Evolutionary conservation across 495 filamentous ascomycete genomes (phyloP).

Genomic region (Collariella sp.): DNA sequence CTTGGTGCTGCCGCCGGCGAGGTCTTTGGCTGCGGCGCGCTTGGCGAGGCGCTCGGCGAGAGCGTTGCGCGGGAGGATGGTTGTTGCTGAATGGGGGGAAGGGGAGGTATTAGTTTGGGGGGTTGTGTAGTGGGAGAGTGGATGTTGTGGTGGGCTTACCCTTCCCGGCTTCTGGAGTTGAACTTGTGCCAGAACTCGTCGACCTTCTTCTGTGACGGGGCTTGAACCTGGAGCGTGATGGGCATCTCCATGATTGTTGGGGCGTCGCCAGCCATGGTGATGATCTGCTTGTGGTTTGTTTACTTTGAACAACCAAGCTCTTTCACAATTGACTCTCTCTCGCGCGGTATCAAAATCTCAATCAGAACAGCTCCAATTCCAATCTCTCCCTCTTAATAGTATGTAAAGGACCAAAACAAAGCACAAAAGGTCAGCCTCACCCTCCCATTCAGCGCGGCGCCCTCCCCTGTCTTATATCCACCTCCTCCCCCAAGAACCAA

Average conservation of each 20-base stretch:
- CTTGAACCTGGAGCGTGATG: slow-evolving; percentile 21
- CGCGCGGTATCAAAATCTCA: too few relatives aligned
- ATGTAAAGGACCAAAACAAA: too few relatives aligned
- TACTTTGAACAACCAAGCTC: too few relatives aligned
- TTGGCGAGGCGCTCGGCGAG: slow-evolving; percentile 59
- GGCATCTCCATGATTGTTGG: slow-evolving; percentile 15
- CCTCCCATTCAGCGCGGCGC: too few relatives aligned
- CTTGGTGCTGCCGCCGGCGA: slow-evolving; percentile 14
- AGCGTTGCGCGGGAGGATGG: slow-evolving; percentile 63
- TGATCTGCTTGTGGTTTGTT: background rate
- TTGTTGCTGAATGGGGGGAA: slow-evolving; percentile 49
- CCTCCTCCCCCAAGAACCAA: too few relatives aligned
- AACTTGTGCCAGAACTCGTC: slow-evolving; percentile 77
- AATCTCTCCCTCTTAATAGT: too few relatives aligned
- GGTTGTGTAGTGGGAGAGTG: background rate
- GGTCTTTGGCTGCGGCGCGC: slow-evolving; percentile 40
- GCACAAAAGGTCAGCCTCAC: too few relatives aligned
- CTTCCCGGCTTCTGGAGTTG: slow-evolving; percentile 52
- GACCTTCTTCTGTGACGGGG: slow-evolving; percentile 58
- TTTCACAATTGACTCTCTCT: background rate
- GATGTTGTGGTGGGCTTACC: slow-evolving; percentile 21
- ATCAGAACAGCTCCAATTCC: too few relatives aligned
- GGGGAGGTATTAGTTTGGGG: background rate
- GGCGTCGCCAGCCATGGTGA: background rate
- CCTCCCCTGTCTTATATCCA: too few relatives aligned